Evolutionary conservation across 345 rosid genomes (phyloP).

Genomic region (Eucalyptus cloeziana): DNA sequence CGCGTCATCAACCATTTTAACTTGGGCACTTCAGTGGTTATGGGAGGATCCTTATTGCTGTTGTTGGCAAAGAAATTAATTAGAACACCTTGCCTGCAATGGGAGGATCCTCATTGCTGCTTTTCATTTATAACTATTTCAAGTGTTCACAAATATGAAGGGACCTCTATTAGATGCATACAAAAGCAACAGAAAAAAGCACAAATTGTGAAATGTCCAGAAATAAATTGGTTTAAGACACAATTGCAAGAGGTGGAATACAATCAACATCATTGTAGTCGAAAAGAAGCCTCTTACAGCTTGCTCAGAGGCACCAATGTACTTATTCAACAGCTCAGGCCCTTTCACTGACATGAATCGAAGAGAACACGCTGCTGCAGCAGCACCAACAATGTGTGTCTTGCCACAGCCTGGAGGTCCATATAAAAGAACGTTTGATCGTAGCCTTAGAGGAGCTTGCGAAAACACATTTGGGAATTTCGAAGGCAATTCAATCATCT

Average conservation of each 20-base stretch:
- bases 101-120: background rate
- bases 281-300: slow-evolving; percentile 46
- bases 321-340: slow-evolving; percentile 89
- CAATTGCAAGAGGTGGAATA: background rate
- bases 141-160: background rate
- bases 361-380: slow-evolving; percentile 87
- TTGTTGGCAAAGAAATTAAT: background rate
- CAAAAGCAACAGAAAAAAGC: background rate
- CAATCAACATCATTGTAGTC: background rate
- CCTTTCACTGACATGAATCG: slow-evolving; percentile 94
- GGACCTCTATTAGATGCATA: background rate
- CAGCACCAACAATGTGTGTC: slow-evolving; percentile 96
- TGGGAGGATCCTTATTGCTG: background rate
- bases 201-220: background rate
- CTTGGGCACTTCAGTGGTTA: background rate
- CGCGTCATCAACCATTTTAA: background rate
- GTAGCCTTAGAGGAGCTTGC: slow-evolving; percentile 79
- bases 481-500: slow-evolving; percentile 96
- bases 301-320: slow-evolving; percentile 99
- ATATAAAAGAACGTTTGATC: slow-evolving; percentile 89
- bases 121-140: background rate
- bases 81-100: background rate
- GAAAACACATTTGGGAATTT: slow-evolving; percentile 77
- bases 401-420: slow-evolving; percentile 99
- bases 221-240: background rate